Percentiles rank a stretch among this genome's conserved stretches.
Evolutionary conservation across 306 rosid species (phyloP).

Genomic region (Cajanus cajan): DNA sequence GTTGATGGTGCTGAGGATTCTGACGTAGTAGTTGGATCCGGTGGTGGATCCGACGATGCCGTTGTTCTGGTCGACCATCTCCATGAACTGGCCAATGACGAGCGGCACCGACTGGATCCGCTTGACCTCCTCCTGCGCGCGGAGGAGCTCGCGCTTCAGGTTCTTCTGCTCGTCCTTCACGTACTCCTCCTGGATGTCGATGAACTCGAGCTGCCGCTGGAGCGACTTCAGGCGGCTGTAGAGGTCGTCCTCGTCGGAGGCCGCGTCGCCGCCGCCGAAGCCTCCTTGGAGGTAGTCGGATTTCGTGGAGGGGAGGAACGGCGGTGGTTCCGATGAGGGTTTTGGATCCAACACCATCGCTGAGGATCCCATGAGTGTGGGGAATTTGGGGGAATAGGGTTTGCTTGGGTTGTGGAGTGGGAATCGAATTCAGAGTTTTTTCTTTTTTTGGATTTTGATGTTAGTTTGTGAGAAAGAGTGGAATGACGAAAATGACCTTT

Average conservation of each 20-base stretch:
- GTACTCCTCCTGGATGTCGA: constrained; percentile 92
- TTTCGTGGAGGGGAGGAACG: constrained; percentile 51
- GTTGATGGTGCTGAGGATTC: constrained; percentile 91
- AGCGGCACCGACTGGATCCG: constrained; percentile 97
- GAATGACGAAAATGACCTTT: not conserved
- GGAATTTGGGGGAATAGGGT: constrained; percentile 30
- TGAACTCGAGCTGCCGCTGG: constrained; percentile 83
- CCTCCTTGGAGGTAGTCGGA: constrained; percentile 47
- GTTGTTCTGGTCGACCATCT: constrained; percentile 94
- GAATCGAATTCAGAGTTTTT: not conserved
- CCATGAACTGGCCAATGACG: constrained; percentile 97
- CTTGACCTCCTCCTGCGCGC: constrained; percentile 96
- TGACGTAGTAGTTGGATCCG: constrained; percentile 90
- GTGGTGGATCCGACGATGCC: constrained; percentile 99
- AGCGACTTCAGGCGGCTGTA: constrained; percentile 76
- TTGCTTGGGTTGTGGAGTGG: not conserved
- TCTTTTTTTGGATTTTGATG: not conserved
- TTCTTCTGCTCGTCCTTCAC: constrained; percentile 95
- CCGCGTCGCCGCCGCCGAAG: constrained; percentile 21
- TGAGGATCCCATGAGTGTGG: constrained; percentile 60
- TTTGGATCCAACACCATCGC: constrained; percentile 79
- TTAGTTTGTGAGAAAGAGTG: not conserved
- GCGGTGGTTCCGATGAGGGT: constrained; percentile 65
- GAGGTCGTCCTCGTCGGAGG: constrained; percentile 78
- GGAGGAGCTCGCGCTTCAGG: constrained; percentile 90